phyloP scores from a whole-genome alignment of 805 yeast species.

The Pichia cephalocereana region DNA sequence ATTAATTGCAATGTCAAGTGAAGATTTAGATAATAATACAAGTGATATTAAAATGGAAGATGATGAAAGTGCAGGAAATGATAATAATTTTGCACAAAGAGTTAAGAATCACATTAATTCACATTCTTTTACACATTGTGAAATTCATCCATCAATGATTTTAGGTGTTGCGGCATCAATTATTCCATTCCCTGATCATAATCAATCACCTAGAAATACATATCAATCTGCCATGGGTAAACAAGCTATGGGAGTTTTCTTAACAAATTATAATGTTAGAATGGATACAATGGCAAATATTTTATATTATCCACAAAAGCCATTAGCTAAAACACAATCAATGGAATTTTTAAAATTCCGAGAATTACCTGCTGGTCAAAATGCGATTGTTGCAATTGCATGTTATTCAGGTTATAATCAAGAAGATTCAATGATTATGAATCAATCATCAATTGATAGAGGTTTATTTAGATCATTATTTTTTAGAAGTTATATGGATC shows the following conservation, averaged over 20 bases:
- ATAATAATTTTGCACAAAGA: conserved; percentile 67
- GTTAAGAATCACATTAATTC: conserved; percentile 49
- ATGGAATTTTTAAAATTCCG: conserved; percentile 97
- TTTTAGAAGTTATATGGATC: conserved; percentile 97
- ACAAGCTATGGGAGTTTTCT: conserved; percentile 98
- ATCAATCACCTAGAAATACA: conserved; percentile 98
- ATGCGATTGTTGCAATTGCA: conserved; percentile 95
- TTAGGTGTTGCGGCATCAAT: conserved; percentile 97
- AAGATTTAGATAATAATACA: conserved; percentile 55
- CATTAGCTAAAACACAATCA: conserved; percentile 93
- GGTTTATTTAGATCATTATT: conserved; percentile 93
- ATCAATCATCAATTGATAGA: conserved; percentile 93
- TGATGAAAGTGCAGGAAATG: conserved; percentile 24
- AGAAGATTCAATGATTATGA: conserved; percentile 99
- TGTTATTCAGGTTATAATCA: conserved; percentile 98
- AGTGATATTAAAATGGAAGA: conserved; percentile 31
- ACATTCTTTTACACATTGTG: conserved; percentile 95
- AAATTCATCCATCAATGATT: conserved; percentile 98
- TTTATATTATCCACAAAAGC: conserved; percentile 95
- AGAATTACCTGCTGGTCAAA: conserved; percentile 98
- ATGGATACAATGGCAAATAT: conserved; percentile 99
- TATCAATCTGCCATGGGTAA: conserved; percentile 99
- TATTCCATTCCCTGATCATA: conserved; percentile 99
- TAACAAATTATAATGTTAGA: conserved; percentile 90
- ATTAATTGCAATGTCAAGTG: conserved; percentile 98